phyloP scores from a whole-genome alignment of 345 rosid species.

The Hypericum perforatum region DNA sequence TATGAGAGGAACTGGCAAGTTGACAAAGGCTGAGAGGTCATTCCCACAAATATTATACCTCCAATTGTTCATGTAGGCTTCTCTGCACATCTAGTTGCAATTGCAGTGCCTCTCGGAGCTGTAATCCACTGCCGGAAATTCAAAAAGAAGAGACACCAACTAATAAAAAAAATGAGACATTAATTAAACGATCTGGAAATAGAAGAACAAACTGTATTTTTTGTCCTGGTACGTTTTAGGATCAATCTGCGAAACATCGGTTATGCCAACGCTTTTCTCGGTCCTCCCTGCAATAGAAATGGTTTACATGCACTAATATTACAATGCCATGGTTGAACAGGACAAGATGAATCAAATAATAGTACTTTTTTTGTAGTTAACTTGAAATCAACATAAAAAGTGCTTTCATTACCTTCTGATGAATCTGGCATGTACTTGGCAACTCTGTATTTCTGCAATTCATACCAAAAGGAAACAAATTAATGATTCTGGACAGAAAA shows the following conservation, averaged over 20 bases:
- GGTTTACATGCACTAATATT: background rate
- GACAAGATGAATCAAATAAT: too few species aligned
- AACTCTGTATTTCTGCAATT: conserved; percentile 68
- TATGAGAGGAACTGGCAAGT: too few species aligned
- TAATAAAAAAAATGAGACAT: background rate
- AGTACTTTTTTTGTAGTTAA: too few species aligned
- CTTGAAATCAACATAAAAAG: too few species aligned
- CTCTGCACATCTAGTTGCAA: conserved; percentile 80
- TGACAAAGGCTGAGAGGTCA: too few species aligned
- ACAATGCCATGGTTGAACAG: background rate
- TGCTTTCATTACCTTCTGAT: conserved; percentile 50
- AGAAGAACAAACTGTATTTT: background rate
- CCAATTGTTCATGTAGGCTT: conserved; percentile 88
- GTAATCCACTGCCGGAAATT: conserved; percentile 44
- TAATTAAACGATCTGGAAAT: background rate
- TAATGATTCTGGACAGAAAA: background rate
- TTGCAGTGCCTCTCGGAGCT: conserved; percentile 67
- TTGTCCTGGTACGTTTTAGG: conserved; percentile 17
- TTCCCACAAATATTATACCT: too few species aligned
- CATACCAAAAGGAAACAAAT: conserved; percentile 1
- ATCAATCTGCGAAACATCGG: conserved; percentile 39
- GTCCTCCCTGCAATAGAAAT: conserved; percentile 42
- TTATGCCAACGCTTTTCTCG: conserved; percentile 30
- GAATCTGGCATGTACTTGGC: conserved; percentile 71
- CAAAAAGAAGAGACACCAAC: background rate